Evolutionary conservation across 169 alveolate genomes (phyloP), one percentile per base, ranked within the genome.

Genomic region (Cryptosporidium parvum): DNA sequence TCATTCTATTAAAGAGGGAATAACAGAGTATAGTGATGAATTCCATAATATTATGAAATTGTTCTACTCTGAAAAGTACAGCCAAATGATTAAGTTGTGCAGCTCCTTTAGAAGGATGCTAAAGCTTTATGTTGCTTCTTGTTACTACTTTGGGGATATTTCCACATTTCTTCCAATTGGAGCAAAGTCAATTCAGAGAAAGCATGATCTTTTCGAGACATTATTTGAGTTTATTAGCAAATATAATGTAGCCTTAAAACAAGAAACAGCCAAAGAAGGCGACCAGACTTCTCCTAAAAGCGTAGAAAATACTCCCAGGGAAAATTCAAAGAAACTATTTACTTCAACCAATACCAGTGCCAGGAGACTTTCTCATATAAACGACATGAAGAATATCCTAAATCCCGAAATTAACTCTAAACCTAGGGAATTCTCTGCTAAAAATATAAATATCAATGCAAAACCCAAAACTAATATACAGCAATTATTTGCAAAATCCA

Each of bases 121-220:
- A 33, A 59, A 52, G 31, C 16, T 62, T 14, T 80, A 80, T 65
- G 75, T 80, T 61, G 89, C 89, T 65, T 58, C 89, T 16, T 80
- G 89, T 26, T 80, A 80, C 44, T 80, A 80, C 65, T 80, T 80
- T 62, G 75, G 80, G 6, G 89, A 80, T 61, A 45, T 62, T 62
- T 21, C 35, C 23, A 62, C 89, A 6, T 80, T 80, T 65, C 65
- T 80, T 31, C 89, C 89, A 26, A 10, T 80, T 8, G 33, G 42
- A 26, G 56, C n/a, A 21, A 80, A 80, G 42, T 26, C 29, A 8
- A 8, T 1, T 39, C 86, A 73, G 16, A 21, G 70, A 1, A 62
- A 80, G 21, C 29, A 21, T 5, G 89, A 80, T 59, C 37, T 80
- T 3, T n/a, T 65, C 23, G 59, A 21, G 52, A 42, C 39, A 1